A percentile compares a stretch with the other conserved stretches of the same genome.
Conservation (phyloP, 2,329 filamentous ascomycete genomes). For the Plenodomus biglobosus region DNA sequence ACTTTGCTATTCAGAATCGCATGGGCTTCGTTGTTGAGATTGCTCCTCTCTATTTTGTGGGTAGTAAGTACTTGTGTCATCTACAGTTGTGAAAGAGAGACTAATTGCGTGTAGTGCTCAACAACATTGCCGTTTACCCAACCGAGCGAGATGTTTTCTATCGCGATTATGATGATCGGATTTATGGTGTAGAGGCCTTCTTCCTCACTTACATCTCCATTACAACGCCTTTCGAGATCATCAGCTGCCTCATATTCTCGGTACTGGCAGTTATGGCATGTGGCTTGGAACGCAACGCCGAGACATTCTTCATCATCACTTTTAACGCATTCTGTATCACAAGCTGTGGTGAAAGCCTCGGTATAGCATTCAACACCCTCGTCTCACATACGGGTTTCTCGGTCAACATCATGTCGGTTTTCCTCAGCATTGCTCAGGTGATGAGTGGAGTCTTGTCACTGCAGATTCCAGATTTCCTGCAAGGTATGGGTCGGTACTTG, state of each 20-base stretch:
- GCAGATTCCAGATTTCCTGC: conserved; percentile 9
- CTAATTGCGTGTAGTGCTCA: conserved; percentile 56
- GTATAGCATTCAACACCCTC: conserved; percentile 79
- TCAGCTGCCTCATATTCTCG: conserved; percentile 66
- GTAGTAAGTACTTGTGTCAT: conserved; percentile 48
- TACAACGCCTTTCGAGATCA: conserved; percentile 71
- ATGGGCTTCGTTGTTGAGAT: conserved; percentile 74
- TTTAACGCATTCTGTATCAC: conserved; percentile 74
- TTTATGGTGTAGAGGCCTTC: conserved; percentile 72
- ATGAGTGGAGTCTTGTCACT: conserved; percentile 51
- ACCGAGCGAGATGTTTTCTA: conserved; percentile 75
- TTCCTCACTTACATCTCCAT: conserved; percentile 69
- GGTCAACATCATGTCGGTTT: conserved; percentile 69
- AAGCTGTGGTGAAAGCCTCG: conserved; percentile 72
- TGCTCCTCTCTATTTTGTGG: conserved; percentile 70
- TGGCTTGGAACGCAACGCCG: conserved; percentile 62
- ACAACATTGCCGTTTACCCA: conserved; percentile 75
- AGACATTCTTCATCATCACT: conserved; percentile 67
- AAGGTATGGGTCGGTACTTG: conserved; percentile 45
- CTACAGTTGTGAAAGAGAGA: not conserved
- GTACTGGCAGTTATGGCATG: conserved; percentile 65
- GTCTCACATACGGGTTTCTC: conserved; percentile 75
- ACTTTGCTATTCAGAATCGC: conserved; percentile 69
- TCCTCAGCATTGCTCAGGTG: conserved; percentile 69
- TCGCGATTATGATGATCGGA: conserved; percentile 71